Evolutionary conservation across 179 eudicot genomes (phyloP), one percentile per base, ranked within the genome.

Genomic region (Pouteria campechiana): DNA sequence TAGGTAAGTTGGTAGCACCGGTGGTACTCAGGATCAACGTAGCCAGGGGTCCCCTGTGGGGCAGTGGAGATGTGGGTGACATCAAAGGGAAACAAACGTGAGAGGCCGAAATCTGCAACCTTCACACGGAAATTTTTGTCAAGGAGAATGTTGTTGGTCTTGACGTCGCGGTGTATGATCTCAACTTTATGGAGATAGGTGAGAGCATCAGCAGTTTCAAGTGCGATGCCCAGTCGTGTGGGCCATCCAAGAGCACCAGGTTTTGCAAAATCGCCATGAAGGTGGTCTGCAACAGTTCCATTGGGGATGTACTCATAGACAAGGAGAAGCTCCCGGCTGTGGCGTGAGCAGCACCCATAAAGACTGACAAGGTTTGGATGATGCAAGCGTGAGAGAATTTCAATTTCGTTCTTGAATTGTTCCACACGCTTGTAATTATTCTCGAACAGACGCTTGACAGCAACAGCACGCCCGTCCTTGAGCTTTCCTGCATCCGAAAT

Each of bases 1-100:
- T 46, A 61, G 0, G 97, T 89, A 0, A 89, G 60, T 44, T 84
- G 89, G 62, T 84, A 89, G 41, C 83, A 74, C 39, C 68, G 68
- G 44, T 76, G 67, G 50, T 89, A 89, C 51, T 76, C 81, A 1
- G 97, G 97, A 48, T 84, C 97, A 1, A 88, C 59, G 34, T 88
- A 88, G 5, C 92, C 96, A 0, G 96, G 94, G 4, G 92, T 84
- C 54, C 97, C 97, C 15, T 84, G 89, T 20, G 97, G 97, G 15
- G 85, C 79, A 0, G 95, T 88, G 6, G 97, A 80, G 19, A 88
- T 58, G 37, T 88, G 97, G 21, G 80, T 79, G 1, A 57, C 78
- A 37, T 67, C 64, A 9, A 6, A 63, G 0, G 96, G 96, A 43
- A 86, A 65, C 7, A 72, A 67, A 36, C 89, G 66, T 6, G 93